These are phyloP conservation scores for Paramecium caudatum DNA, from an alignment of 73 alveolate species.

Conservation along the genomic window DNA sequence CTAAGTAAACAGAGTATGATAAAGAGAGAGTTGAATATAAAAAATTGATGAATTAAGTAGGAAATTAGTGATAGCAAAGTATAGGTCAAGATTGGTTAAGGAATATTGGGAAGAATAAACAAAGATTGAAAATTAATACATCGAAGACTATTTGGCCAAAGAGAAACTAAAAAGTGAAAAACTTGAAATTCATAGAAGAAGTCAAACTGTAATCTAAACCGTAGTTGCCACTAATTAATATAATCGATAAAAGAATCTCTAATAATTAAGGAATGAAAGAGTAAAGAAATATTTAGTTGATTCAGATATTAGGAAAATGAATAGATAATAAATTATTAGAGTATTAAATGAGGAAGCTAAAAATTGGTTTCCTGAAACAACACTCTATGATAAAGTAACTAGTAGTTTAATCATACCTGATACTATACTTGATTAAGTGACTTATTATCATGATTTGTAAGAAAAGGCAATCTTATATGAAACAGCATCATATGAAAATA, in stretches of 20 bases:
- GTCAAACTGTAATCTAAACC: slow-evolving; percentile 29
- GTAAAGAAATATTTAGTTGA: slow-evolving; percentile 50
- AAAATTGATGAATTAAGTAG: slow-evolving; percentile 42
- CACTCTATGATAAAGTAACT: not conserved
- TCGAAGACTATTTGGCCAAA: slow-evolving; percentile 51
- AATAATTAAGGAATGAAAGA: slow-evolving; percentile 28
- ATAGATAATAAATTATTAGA: slow-evolving; percentile 30
- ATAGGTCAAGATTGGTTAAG: slow-evolving; percentile 50
- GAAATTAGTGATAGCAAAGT: slow-evolving; percentile 25
- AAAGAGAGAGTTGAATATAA: slow-evolving; percentile 45
- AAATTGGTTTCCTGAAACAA: slow-evolving; percentile 1
- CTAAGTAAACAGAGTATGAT: slow-evolving; percentile 36
- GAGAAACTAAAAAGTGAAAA: slow-evolving; percentile 16
- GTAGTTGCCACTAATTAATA: not conserved
- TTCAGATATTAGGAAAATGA: slow-evolving; percentile 63
- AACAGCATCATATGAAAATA: slow-evolving; percentile 4
- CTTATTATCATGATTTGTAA: slow-evolving; percentile 47
- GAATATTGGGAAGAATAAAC: slow-evolving; percentile 65
- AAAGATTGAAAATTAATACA: slow-evolving; percentile 41
- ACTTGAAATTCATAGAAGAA: slow-evolving; percentile 43
- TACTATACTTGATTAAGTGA: slow-evolving; percentile 23
- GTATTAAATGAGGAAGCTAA: slow-evolving; percentile 59
- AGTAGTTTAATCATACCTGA: slow-evolving; percentile 38
- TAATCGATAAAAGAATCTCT: not conserved
- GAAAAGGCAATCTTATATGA: slow-evolving; percentile 45